Conservation (phyloP, 1,284 basidiomycete genomes). For the Thecaphora frezii region DNA sequence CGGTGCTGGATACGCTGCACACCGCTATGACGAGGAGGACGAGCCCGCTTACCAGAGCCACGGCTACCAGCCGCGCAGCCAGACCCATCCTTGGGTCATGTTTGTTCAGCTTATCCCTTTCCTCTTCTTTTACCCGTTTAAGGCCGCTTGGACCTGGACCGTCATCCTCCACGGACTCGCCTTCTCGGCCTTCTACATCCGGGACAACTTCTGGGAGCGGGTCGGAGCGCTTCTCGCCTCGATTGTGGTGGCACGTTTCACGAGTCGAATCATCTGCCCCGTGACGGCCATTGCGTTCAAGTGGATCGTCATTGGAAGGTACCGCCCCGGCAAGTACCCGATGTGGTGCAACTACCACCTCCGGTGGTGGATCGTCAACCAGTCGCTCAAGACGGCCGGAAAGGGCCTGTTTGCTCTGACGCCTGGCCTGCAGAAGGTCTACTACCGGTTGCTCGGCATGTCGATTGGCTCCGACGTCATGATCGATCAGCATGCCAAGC, state of each 20-base stretch:
- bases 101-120: slow-evolving; percentile 54
- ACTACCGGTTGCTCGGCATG: slow-evolving; percentile 57
- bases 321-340: slow-evolving; percentile 56
- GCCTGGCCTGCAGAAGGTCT: slow-evolving; percentile 50
- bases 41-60: slow-evolving; percentile 54
- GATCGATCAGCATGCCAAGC: slow-evolving; percentile 53
- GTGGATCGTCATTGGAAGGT: slow-evolving; percentile 58
- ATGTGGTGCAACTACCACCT: slow-evolving; percentile 60
- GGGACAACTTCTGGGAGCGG: slow-evolving; percentile 58
- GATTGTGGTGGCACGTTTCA: slow-evolving; percentile 53
- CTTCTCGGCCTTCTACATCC: slow-evolving; percentile 58
- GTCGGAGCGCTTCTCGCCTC: slow-evolving; percentile 55
- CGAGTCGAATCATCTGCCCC: slow-evolving; percentile 58
- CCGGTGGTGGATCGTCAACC: slow-evolving; percentile 59
- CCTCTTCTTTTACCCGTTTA: slow-evolving; percentile 58
- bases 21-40: slow-evolving; percentile 53
- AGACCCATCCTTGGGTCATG: slow-evolving; percentile 55
- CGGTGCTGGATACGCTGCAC: slow-evolving; percentile 44
- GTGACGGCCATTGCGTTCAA: slow-evolving; percentile 58
- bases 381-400: slow-evolving; percentile 56
- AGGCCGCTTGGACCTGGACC: slow-evolving; percentile 59
- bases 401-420: slow-evolving; percentile 56
- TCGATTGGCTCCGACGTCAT: slow-evolving; percentile 54
- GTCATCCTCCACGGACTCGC: slow-evolving; percentile 58
- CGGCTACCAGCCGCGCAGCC: slow-evolving; percentile 55